These are phyloP conservation scores for Paraphaeosphaeria minitans DNA, from an alignment of 2,329 filamentous ascomycete species.

Conservation along the genomic window DNA sequence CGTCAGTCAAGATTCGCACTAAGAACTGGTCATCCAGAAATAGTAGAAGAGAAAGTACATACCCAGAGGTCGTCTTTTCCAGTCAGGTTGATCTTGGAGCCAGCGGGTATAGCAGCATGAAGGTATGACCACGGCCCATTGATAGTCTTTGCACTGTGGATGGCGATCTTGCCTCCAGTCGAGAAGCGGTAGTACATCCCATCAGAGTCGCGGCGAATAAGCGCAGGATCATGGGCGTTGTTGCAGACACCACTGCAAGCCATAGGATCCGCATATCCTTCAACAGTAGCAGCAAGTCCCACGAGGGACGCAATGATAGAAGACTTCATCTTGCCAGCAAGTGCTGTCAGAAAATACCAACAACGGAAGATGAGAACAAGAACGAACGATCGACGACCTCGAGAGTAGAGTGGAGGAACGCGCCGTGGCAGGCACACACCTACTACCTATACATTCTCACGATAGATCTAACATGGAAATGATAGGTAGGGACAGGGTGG, in stretches of 20 bases:
- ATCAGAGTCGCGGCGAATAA: slow-evolving; percentile 54
- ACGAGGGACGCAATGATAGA: slow-evolving; percentile 25
- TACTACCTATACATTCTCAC: neutral
- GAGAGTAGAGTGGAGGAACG: neutral
- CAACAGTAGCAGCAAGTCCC: slow-evolving; percentile 21
- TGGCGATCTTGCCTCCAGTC: slow-evolving; percentile 56
- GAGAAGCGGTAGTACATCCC: slow-evolving; percentile 60
- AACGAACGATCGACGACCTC: neutral
- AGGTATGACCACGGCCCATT: slow-evolving; percentile 58
- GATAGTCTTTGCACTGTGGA: slow-evolving; percentile 55
- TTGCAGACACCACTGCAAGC: slow-evolving; percentile 50
- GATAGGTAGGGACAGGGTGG: slow-evolving; percentile 2
- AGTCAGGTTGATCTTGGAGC: slow-evolving; percentile 52
- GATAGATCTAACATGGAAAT: neutral
- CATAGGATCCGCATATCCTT: slow-evolving; percentile 48
- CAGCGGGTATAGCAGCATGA: slow-evolving; percentile 53
- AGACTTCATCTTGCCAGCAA: slow-evolving; percentile 24
- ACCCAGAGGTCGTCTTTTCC: slow-evolving; percentile 59
- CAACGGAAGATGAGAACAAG: neutral
- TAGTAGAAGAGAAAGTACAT: slow-evolving; percentile 13
- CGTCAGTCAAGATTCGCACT: neutral
- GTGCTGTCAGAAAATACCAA: neutral
- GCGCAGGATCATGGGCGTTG: slow-evolving; percentile 56
- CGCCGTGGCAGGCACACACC: neutral
- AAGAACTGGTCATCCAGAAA: neutral